Base-by-base conservation (phyloP, 2,329 filamentous ascomycete species). In the Metarhizium rileyi region DNA sequence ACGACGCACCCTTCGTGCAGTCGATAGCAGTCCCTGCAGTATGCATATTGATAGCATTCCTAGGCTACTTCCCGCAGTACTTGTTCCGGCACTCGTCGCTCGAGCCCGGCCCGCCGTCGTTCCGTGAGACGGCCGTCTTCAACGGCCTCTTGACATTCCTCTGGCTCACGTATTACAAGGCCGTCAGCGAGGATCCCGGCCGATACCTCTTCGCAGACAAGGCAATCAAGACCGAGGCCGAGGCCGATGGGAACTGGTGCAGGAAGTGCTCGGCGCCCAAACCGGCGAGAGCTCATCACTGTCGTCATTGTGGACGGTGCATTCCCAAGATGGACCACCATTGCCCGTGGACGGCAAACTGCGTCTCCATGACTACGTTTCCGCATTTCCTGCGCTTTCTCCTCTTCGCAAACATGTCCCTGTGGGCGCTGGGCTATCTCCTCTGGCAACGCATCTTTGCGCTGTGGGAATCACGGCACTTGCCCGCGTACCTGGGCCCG, bases 311-410 rank as follows among this genome's bases (percentile, higher is more conserved):
- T 69, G 72, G 73, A 55, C 80, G 83, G 58, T 90, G 86, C 65
- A 78, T 90, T 45, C 84, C 85, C 35, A 85, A 81, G 67, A 90
- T 90, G 86, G 86, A 90, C 68, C 86, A 90, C 68, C 87, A 94
- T 69, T 93, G 87, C 62, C 86, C 87, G 3, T 93, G 87, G 87
- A 91, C 86, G 3, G 72, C 70, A 53, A 91, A 90, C 67, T 94
- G 88, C 70, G 86, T 93, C 48, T 90, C 86, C 12, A 78, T 90
- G 65, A 83, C 82, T 52, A 90, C 86, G 1, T 87, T 90, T 59
- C 87, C 88, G 7, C 84, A 91, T 68, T 93, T 93, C 66, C 55
- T 90, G 44, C 86, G 87, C 58, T 91, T 93, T 69, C 72, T 93
- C 41, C 63, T 81, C 54, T 90, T 81, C 63, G 75, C 85, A 25